Evolutionary conservation across 805 yeast species (phyloP).

Genomic region (Candida pseudoglaebosa): DNA sequence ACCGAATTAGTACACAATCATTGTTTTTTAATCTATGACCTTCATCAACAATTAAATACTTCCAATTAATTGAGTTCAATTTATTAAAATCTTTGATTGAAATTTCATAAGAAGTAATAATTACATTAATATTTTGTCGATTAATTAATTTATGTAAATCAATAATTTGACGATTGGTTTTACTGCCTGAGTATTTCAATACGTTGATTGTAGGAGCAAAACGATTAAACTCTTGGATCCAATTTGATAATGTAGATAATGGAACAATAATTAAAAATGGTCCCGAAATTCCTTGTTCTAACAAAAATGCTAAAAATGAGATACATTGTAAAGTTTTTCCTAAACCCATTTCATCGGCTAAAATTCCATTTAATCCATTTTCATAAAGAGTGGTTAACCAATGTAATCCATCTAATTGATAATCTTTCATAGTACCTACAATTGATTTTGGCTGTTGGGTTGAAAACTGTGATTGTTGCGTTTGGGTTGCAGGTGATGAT

Average conservation of each 20-base stretch:
- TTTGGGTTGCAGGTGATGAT: slow-evolving; percentile 1
- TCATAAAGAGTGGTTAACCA: slow-evolving; percentile 88
- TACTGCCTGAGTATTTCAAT: slow-evolving; percentile 61
- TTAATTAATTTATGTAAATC: slow-evolving; percentile 19
- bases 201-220: slow-evolving; percentile 72
- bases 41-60: slow-evolving; percentile 86
- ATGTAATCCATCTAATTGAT: slow-evolving; percentile 85
- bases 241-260: slow-evolving; percentile 77
- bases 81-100: slow-evolving; percentile 62
- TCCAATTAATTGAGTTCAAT: slow-evolving; percentile 62
- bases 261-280: slow-evolving; percentile 82
- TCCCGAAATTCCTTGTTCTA: slow-evolving; percentile 74
- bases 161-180: slow-evolving; percentile 48
- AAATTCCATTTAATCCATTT: slow-evolving; percentile 90
- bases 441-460: slow-evolving; percentile 27
- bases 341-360: slow-evolving; percentile 97
- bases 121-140: slow-evolving; percentile 38
- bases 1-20: slow-evolving; percentile 69
- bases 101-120: slow-evolving; percentile 81
- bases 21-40: slow-evolving; percentile 90
- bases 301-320: slow-evolving; percentile 66
- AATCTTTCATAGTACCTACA: slow-evolving; percentile 65
- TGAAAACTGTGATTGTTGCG: neutral
- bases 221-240: slow-evolving; percentile 67
- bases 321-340: slow-evolving; percentile 93